Conservation (phyloP, 352 stramenopile genomes). For the Phytophthora lateralis region DNA sequence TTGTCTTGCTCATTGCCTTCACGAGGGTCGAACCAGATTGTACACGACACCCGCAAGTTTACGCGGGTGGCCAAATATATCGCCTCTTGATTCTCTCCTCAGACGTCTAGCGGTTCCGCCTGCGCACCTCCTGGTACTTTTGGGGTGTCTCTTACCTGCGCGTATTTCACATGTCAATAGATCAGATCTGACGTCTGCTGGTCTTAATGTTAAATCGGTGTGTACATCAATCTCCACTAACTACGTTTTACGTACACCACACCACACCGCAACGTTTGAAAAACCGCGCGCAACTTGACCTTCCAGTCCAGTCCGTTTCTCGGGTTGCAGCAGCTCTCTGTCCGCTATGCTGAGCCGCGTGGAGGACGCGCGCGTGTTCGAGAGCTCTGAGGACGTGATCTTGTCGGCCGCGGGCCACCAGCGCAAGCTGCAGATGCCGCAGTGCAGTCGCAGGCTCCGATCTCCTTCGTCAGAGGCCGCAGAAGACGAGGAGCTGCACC, state of each 20-base stretch:
- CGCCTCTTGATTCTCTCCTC: too few species aligned
- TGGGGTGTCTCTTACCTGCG: too few species aligned
- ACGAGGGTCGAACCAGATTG: too few species aligned
- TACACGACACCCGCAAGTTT: too few species aligned
- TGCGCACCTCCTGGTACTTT: too few species aligned
- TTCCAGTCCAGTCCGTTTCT: neutral
- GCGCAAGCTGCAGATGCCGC: constrained; percentile 12
- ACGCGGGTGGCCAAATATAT: too few species aligned
- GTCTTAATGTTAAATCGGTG: too few species aligned
- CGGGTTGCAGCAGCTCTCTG: neutral
- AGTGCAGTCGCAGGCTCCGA: neutral
- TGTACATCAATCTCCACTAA: neutral
- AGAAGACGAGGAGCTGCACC: constrained; percentile 41
- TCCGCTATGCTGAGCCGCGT: constrained; percentile 58
- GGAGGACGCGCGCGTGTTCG: constrained; percentile 68
- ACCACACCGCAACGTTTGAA: neutral
- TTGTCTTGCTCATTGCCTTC: too few species aligned
- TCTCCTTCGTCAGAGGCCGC: constrained; percentile 2
- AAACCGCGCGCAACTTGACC: constrained; percentile 2
- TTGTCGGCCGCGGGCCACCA: constrained; percentile 19
- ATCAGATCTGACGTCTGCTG: too few species aligned
- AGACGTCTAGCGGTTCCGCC: too few species aligned
- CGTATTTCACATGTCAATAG: too few species aligned
- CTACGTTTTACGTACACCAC: neutral
- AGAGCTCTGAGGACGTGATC: constrained; percentile 67